Evolutionary conservation across 352 stramenopile species (phyloP).

Genomic region (Phytophthora multivora): DNA sequence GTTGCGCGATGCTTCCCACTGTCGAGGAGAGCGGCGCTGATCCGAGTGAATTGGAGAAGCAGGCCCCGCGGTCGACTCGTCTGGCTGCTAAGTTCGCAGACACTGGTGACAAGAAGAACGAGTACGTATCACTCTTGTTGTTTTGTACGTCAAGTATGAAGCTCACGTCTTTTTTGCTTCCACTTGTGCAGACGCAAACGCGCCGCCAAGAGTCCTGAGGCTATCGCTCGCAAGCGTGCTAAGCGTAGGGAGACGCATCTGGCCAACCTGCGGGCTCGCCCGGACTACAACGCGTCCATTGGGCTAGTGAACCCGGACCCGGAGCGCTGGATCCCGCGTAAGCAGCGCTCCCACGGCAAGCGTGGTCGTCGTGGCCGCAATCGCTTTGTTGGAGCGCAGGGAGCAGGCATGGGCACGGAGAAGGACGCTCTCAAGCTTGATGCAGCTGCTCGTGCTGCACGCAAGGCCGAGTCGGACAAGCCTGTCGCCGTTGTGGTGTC

Average conservation of each 20-base stretch:
- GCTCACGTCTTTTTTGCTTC: constrained; percentile 11
- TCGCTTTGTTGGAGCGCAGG: constrained; percentile 84
- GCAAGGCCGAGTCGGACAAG: constrained; percentile 71
- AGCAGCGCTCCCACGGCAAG: constrained; percentile 82
- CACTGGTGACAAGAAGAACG: constrained; percentile 76
- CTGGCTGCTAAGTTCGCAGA: constrained; percentile 65
- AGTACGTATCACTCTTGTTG: constrained; percentile 45
- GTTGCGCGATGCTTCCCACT: constrained; percentile 66
- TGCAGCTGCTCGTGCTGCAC: constrained; percentile 72
- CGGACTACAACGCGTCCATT: constrained; percentile 82
- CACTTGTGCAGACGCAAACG: constrained; percentile 56
- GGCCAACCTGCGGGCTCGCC: constrained; percentile 56
- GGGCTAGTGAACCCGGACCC: constrained; percentile 77
- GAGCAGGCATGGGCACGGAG: constrained; percentile 76
- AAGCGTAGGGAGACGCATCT: constrained; percentile 73
- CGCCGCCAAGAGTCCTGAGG: constrained; percentile 73
- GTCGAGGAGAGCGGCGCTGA: constrained; percentile 61
- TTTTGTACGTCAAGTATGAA: background rate
- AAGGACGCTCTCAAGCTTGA: constrained; percentile 86
- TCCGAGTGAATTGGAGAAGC: constrained; percentile 68
- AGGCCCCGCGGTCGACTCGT: constrained; percentile 61
- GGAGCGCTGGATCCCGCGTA: constrained; percentile 87
- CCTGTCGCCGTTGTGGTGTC: constrained; percentile 60
- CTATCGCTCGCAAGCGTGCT: constrained; percentile 71
- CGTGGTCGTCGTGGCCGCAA: constrained; percentile 77